These are phyloP conservation scores for Chernovozyma sophiae-reginae DNA, from an alignment of 1,139 yeast species.

Conservation along the genomic window DNA sequence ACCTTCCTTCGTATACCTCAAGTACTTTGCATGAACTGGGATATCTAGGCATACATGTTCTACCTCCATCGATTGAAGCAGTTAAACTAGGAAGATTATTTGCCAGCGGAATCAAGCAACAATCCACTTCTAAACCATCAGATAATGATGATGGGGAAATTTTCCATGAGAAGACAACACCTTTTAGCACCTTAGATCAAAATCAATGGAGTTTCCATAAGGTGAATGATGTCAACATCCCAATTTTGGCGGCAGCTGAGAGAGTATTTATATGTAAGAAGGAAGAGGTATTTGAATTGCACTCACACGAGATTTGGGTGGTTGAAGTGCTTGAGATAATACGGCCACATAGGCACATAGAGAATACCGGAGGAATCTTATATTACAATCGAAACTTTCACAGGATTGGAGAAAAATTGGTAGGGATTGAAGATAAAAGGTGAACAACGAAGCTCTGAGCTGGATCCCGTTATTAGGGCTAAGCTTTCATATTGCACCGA, in stretches of 20 bases:
- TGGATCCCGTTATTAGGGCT: no score
- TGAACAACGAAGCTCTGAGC: no score
- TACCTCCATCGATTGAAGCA: slow-evolving; percentile 54
- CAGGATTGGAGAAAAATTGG: slow-evolving; percentile 36
- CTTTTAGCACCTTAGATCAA: slow-evolving; percentile 34
- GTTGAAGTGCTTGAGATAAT: slow-evolving; percentile 59
- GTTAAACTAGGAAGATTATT: slow-evolving; percentile 55
- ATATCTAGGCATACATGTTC: slow-evolving; percentile 67
- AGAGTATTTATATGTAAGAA: slow-evolving; percentile 63
- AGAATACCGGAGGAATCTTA: slow-evolving; percentile 54
- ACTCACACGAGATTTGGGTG: slow-evolving; percentile 87
- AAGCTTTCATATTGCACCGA: no score
- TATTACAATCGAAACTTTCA: slow-evolving; percentile 63
- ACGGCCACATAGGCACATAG: slow-evolving; percentile 19
- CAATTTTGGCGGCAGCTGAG: slow-evolving; percentile 58
- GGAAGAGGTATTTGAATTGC: slow-evolving; percentile 51
- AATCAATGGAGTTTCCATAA: slow-evolving; percentile 5
- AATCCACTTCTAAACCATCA: slow-evolving; percentile 7
- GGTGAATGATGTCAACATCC: slow-evolving; percentile 34
- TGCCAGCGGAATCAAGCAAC: slow-evolving; percentile 51
- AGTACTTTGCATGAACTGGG: slow-evolving; percentile 51
- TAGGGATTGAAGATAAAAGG: no score
- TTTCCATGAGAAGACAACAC: slow-evolving; percentile 48
- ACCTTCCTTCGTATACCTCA: slow-evolving; percentile 78
- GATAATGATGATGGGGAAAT: slow-evolving; percentile 32